phyloP scores from a whole-genome alignment of 768 basidiomycete species.

The Phanerochaete carnosa region DNA sequence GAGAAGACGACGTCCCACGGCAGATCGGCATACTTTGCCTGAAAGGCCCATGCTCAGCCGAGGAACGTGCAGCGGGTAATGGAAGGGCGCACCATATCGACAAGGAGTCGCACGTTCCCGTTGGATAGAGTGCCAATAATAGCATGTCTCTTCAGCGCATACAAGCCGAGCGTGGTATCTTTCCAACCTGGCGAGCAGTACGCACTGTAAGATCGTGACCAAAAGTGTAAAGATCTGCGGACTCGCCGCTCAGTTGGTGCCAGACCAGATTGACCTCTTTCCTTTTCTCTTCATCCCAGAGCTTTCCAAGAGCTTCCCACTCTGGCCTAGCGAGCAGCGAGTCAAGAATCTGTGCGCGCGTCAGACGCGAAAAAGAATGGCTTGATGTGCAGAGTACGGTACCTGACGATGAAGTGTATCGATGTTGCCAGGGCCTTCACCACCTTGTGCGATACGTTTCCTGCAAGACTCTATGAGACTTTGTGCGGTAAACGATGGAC shows the following conservation, averaged over 20 bases:
- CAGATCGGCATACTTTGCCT: constrained; percentile 60
- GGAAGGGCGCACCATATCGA: constrained; percentile 50
- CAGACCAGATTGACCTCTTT: constrained; percentile 46
- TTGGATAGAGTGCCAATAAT: constrained; percentile 59
- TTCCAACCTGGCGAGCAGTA: constrained; percentile 44
- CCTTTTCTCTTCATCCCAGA: constrained; percentile 43
- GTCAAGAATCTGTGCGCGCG: constrained; percentile 48
- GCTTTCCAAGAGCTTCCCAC: constrained; percentile 45
- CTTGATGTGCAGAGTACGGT: background rate
- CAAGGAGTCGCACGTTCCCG: constrained; percentile 55
- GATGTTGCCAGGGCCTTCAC: constrained; percentile 44
- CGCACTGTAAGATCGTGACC: background rate
- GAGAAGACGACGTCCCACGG: constrained; percentile 69
- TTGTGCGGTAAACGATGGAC: too few relatives aligned
- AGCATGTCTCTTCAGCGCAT: constrained; percentile 44
- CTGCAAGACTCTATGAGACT: constrained; percentile 24
- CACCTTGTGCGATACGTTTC: constrained; percentile 40
- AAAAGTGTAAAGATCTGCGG: background rate
- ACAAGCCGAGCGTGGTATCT: constrained; percentile 47
- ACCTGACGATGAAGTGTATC: constrained; percentile 48
- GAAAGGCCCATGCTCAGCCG: background rate
- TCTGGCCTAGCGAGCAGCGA: constrained; percentile 43
- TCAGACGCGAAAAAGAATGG: background rate
- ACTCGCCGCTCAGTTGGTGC: constrained; percentile 55
- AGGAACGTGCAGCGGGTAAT: background rate